These are phyloP conservation scores for Myochromella boudieri DNA, from an alignment of 768 basidiomycete species.

Conservation along the genomic window DNA sequence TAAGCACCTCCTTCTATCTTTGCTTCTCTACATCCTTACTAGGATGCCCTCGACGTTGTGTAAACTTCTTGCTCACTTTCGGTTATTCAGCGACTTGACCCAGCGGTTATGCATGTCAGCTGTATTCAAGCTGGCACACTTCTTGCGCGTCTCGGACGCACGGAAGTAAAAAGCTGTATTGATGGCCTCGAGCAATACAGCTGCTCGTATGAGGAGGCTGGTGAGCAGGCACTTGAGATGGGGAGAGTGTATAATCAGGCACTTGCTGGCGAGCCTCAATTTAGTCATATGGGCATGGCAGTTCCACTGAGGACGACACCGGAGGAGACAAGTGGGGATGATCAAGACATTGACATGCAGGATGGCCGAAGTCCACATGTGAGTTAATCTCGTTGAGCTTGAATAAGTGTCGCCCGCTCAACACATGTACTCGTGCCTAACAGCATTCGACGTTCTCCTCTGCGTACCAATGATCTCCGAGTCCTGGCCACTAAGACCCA, in stretches of 20 bases:
- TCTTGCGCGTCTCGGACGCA: conserved; percentile 78
- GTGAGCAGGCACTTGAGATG: conserved; percentile 75
- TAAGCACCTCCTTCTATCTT: conserved; percentile 30
- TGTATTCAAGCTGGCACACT: conserved; percentile 83
- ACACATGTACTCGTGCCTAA: no score
- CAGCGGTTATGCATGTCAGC: conserved; percentile 87
- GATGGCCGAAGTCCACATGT: conserved; percentile 8
- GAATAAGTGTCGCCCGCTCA: no score
- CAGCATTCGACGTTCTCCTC: not conserved
- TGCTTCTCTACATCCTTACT: not conserved
- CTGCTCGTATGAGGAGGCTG: conserved; percentile 83
- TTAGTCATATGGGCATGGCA: conserved; percentile 47
- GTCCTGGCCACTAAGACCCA: no score
- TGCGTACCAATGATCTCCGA: conserved; percentile 1
- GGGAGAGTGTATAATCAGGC: conserved; percentile 46
- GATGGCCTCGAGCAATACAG: conserved; percentile 87
- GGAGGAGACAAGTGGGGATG: conserved; percentile 19
- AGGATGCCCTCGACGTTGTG: not conserved
- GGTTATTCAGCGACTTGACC: conserved; percentile 62
- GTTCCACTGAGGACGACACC: conserved; percentile 31
- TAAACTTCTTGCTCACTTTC: conserved; percentile 5
- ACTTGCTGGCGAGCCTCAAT: conserved; percentile 41
- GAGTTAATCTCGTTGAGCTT: conserved; percentile 9
- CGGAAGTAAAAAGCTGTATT: conserved; percentile 83
- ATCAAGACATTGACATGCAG: conserved; percentile 13